Base-by-base conservation (phyloP, 176 grass and related monocot genomes). In the Phoenix dactylifera region DNA sequence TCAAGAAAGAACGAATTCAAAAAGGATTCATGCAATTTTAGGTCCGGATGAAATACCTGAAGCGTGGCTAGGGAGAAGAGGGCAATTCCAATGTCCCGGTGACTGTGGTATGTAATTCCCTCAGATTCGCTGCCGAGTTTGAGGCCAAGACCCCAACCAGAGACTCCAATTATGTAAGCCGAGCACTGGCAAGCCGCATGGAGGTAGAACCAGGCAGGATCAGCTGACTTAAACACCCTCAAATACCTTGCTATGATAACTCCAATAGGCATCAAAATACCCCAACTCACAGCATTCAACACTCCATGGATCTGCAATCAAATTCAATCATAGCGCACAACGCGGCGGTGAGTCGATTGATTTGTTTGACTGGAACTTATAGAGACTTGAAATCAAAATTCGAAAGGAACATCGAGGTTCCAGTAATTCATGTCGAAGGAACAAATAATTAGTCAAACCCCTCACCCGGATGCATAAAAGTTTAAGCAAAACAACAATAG, bases 131-230 rank as follows among this genome's bases (percentile, higher is more conserved):
- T 80, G 66, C 88, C 94, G 6, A 98, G 94, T 74, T 98, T 98
- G 14, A 98, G 81, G 0, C 94, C 94, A 9, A 98, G 94, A 24
- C 75, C 88, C 88, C 88, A 92, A 55, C 88, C 94, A 52, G 84
- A 78, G n/a, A 92, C 82, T 6, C 94, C 94, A 5, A 93, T 77
- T 51, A 74, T 59, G 75, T 92, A 98, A 18, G 81, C 94, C 7
- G 84, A 76, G 67, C 72, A 75, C 74, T 98, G 94, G 84, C 88
- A 98, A 5, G 79, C 22, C 62, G 86, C 82, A 77, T 98, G 94
- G 69, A 89, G 63, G 76, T 92, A 93, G 67, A 86, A 93, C 94
- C 94, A 98, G 0, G 88, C 85, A 2, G 94, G 94, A 58, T 98
- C 88, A 7, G 85, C 85, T 0, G 85, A 55, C 51, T 85, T 59